Conservation (phyloP, 2,329 filamentous ascomycete species). For the Xylariaceae sp. region DNA sequence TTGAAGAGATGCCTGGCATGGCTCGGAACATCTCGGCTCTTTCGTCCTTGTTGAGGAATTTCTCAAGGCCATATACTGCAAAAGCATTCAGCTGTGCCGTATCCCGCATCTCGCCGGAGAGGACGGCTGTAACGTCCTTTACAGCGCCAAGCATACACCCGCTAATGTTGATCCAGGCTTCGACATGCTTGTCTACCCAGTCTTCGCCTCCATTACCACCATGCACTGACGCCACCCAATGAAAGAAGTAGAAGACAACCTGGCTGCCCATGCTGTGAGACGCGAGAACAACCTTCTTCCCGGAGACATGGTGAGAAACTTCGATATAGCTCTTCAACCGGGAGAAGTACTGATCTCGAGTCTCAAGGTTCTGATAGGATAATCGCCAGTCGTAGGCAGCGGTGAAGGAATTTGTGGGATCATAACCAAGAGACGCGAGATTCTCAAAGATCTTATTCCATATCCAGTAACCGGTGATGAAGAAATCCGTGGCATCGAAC, state of each 20-base stretch:
- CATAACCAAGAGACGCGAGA: constrained; percentile 90
- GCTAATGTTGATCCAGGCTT: constrained; percentile 96
- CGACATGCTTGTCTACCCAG: constrained; percentile 88
- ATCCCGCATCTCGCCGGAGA: constrained; percentile 97
- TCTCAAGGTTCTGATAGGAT: constrained; percentile 84
- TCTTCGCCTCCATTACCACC: constrained; percentile 76
- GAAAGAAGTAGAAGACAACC: constrained; percentile 81
- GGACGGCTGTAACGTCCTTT: constrained; percentile 83
- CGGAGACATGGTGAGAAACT: constrained; percentile 66
- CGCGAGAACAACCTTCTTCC: constrained; percentile 77
- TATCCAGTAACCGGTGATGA: constrained; percentile 91
- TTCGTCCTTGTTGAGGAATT: constrained; percentile 87
- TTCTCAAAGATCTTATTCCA: constrained; percentile 99
- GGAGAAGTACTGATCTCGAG: constrained; percentile 90
- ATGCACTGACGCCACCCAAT: constrained; percentile 73
- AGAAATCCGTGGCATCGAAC: constrained; percentile 97
- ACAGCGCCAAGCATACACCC: constrained; percentile 95
- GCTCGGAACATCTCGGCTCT: constrained; percentile 90
- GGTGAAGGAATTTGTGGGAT: constrained; percentile 71
- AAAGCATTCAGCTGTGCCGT: constrained; percentile 95
- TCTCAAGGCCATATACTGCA: constrained; percentile 93
- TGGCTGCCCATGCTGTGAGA: constrained; percentile 98
- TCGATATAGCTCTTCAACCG: constrained; percentile 88
- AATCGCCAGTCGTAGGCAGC: constrained; percentile 87
- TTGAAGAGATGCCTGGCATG: constrained; percentile 94